These are phyloP conservation scores for Coemansia sp. DNA, from an alignment of 192 early-diverging fungal species.

Conservation along the genomic window DNA sequence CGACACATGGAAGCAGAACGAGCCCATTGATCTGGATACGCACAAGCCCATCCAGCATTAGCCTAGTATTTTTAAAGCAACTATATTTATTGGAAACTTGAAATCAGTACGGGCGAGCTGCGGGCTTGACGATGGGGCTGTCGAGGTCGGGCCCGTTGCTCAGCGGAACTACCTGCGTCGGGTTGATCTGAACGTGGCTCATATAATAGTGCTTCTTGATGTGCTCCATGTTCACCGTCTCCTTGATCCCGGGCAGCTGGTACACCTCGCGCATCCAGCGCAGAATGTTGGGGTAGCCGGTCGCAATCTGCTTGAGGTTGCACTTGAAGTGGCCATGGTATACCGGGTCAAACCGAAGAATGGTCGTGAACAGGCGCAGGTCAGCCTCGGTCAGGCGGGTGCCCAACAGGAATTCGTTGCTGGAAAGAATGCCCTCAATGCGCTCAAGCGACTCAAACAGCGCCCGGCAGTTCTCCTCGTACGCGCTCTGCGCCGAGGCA, in stretches of 20 bases:
- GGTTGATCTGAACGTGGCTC: constrained; percentile 91
- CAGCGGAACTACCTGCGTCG: constrained; percentile 72
- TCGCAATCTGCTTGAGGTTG: constrained; percentile 77
- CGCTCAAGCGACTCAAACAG: constrained; percentile 78
- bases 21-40: constrained; percentile 20
- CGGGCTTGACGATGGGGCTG: constrained; percentile 23
- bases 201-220: constrained; percentile 95
- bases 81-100: background rate
- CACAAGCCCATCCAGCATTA: constrained; percentile 17
- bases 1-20: constrained; percentile 65
- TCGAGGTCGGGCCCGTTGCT: constrained; percentile 62
- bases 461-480: constrained; percentile 66
- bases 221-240: constrained; percentile 92
- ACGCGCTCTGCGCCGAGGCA: constrained; percentile 80
- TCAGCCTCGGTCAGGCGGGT: constrained; percentile 88
- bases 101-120: constrained; percentile 28
- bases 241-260: constrained; percentile 70
- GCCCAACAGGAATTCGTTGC: constrained; percentile 74
- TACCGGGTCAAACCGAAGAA: constrained; percentile 92
- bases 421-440: constrained; percentile 74
- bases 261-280: constrained; percentile 79
- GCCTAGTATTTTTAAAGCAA: too few species aligned
- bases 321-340: constrained; percentile 96
- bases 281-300: constrained; percentile 84
- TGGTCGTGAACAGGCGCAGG: constrained; percentile 90